phyloP scores from a whole-genome alignment of 2,329 filamentous ascomycete genomes.

The Nothophoma quercina region DNA sequence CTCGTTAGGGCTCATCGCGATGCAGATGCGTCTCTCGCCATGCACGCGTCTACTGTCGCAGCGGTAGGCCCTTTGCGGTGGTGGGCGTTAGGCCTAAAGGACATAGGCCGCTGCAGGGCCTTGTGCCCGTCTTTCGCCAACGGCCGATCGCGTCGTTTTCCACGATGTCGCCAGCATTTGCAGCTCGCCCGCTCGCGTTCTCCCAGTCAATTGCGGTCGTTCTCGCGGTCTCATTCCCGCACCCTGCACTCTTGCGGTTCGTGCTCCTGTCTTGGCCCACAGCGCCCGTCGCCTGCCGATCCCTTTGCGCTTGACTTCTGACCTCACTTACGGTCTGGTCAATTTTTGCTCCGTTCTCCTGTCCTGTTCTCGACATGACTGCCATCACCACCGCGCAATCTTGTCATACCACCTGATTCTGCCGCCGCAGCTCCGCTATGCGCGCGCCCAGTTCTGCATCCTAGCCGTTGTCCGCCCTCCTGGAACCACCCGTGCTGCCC shows the following conservation, averaged over 20 bases:
- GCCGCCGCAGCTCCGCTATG: conserved; percentile 32
- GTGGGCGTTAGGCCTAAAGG: no score
- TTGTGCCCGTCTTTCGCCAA: conserved; percentile 10
- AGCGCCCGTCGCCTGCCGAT: conserved; percentile 8
- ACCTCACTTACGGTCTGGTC: conserved; percentile 8
- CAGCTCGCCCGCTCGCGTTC: conserved; percentile 6
- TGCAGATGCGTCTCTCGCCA: background rate
- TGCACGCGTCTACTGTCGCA: conserved; percentile 5
- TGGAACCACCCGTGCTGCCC: conserved; percentile 5
- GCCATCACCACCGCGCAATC: conserved; percentile 18
- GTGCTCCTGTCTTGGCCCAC: conserved; percentile 16
- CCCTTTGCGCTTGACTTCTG: conserved; percentile 9
- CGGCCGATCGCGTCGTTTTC: conserved; percentile 17
- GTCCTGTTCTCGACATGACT: conserved; percentile 19
- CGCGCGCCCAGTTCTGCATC: conserved; percentile 13
- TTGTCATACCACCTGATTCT: conserved; percentile 5
- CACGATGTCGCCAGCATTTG: conserved; percentile 14
- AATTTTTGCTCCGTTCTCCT: conserved; percentile 23
- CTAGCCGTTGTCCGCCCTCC: conserved; percentile 15
- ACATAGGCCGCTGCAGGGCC: no score
- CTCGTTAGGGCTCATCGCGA: background rate
- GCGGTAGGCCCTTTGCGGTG: conserved; percentile 12
- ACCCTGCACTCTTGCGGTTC: conserved; percentile 13
- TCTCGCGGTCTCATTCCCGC: conserved; percentile 8
- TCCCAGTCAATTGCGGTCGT: conserved; percentile 3